phyloP scores from a whole-genome alignment of 352 stramenopile species.

The Phytophthora pistaciae region DNA sequence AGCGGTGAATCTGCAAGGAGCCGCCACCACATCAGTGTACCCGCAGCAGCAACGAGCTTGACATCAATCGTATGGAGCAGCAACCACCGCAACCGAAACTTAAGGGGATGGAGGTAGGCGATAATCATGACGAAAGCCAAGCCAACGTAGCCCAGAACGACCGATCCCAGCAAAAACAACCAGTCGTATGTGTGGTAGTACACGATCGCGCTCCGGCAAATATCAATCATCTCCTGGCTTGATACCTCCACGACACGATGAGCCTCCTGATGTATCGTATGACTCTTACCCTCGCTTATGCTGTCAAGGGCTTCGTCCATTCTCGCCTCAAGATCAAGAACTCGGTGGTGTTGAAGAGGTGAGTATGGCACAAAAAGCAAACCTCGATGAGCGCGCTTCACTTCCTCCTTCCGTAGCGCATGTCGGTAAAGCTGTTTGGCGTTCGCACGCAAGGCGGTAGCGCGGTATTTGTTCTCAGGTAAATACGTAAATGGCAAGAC shows the following conservation, averaged over 20 bases:
- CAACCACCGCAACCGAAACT: slow-evolving; percentile 35
- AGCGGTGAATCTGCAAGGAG: slow-evolving; percentile 66
- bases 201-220: slow-evolving; percentile 68
- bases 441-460: slow-evolving; percentile 71
- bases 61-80: slow-evolving; percentile 20
- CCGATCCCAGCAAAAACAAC: slow-evolving; percentile 71
- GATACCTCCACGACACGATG: slow-evolving; percentile 47
- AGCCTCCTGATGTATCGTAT: slow-evolving; percentile 33
- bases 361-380: slow-evolving; percentile 63
- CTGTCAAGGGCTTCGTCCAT: slow-evolving; percentile 35
- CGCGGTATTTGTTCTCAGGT: slow-evolving; percentile 60
- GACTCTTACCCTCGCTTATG: slow-evolving; percentile 21
- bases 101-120: slow-evolving; percentile 50
- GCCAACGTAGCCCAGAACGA: slow-evolving; percentile 73
- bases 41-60: slow-evolving; percentile 15
- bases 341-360: slow-evolving; percentile 45
- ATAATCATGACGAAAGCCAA: slow-evolving; percentile 71
- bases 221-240: slow-evolving; percentile 70
- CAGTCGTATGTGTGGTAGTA: slow-evolving; percentile 90
- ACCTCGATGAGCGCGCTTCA: slow-evolving; percentile 65
- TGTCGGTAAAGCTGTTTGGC: slow-evolving; percentile 73
- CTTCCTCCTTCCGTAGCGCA: slow-evolving; percentile 62
- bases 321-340: slow-evolving; percentile 34
- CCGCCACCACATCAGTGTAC: slow-evolving; percentile 49
- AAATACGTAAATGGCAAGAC: slow-evolving; percentile 81